Conservation (phyloP, 768 basidiomycete genomes). For the Neoboletus brunneissimus region DNA sequence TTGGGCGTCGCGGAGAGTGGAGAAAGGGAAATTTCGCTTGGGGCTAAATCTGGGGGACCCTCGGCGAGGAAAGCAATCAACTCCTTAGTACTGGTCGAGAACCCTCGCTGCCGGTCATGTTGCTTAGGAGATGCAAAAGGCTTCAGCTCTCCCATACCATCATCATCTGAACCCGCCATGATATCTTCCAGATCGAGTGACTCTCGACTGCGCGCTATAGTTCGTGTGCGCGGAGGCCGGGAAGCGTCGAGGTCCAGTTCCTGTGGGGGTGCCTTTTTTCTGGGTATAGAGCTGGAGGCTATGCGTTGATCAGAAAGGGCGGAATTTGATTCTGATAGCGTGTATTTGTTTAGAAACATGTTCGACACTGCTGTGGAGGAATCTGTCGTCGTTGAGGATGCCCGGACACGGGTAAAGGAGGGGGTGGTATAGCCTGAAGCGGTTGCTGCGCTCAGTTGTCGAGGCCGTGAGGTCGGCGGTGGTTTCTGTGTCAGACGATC, state of each 20-base stretch:
- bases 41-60: slow-evolving; percentile 46
- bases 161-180: slow-evolving; percentile 68
- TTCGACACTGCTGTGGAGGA: slow-evolving; percentile 13
- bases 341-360: slow-evolving; percentile 26
- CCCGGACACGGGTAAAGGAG: slow-evolving; percentile 25
- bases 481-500: slow-evolving; percentile 28
- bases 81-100: slow-evolving; percentile 48
- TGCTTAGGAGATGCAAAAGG: slow-evolving; percentile 42
- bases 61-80: slow-evolving; percentile 58
- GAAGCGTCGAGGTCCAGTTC: slow-evolving; percentile 28
- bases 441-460: slow-evolving; percentile 47
- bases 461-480: slow-evolving; percentile 39
- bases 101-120: slow-evolving; percentile 29
- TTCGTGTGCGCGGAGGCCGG: slow-evolving; percentile 39
- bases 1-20: slow-evolving; percentile 30
- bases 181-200: slow-evolving; percentile 74
- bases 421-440: slow-evolving; percentile 33
- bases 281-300: slow-evolving; percentile 20
- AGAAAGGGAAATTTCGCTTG: slow-evolving; percentile 44
- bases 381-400: slow-evolving; percentile 36
- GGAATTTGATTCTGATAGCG: slow-evolving; percentile 30
- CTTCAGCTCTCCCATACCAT: slow-evolving; percentile 35
- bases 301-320: slow-evolving; percentile 28
- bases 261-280: slow-evolving; percentile 27
- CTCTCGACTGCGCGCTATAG: slow-evolving; percentile 55